Base-by-base conservation (phyloP, 208 protist genomes). In the Naegleria lovaniensis region DNA sequence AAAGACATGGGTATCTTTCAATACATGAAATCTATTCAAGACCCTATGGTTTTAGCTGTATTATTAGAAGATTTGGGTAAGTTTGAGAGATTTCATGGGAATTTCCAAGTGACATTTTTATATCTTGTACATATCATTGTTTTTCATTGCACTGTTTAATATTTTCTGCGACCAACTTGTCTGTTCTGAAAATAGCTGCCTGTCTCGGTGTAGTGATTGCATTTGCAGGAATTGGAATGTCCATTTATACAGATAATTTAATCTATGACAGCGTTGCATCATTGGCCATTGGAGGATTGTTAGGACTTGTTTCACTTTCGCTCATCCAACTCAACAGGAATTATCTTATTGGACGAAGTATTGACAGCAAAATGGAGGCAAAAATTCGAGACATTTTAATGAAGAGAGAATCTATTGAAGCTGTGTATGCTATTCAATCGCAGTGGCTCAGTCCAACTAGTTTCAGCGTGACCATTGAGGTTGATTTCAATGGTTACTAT, bases 1-100 rank as follows among this genome's bases (percentile, higher is more conserved):
- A 55, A 48, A 58, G 43, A 38, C 15, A 58, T 88, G 41, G 22
- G 25, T 25, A 36, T 88, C 1, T 59, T n/a, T 5, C 5, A 52
- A 16, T 88, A 88, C n/a, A 9, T 55, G 5, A 58, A 58, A 38
- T 5, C 16, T 39, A 51, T 58, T 33, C 39, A 88, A 58, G 84
- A 88, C 58, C 84, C 84, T 29, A 88, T 88, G 84, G 29, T 88
- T n/a, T 39, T 88, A 16, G 43, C 84, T 33, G 84, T 88, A 36
- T 25, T 88, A n/a, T 38, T 88, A 38, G 84, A 88, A 88, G 84
- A 88, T 38, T 67, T 67, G 55, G 43, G 43, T 48, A 48, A 48
- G 43, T 48, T 48, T 48, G 43, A 48, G 7, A 9, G 5, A 48
- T 7, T 48, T 7, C 43, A 48, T 48, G n/a, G n/a, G n/a, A n/a